Evolutionary conservation across 73 alveolate species (phyloP), one percentile per base, ranked within the genome.

Genomic region (Tetrahymena elliotti): DNA sequence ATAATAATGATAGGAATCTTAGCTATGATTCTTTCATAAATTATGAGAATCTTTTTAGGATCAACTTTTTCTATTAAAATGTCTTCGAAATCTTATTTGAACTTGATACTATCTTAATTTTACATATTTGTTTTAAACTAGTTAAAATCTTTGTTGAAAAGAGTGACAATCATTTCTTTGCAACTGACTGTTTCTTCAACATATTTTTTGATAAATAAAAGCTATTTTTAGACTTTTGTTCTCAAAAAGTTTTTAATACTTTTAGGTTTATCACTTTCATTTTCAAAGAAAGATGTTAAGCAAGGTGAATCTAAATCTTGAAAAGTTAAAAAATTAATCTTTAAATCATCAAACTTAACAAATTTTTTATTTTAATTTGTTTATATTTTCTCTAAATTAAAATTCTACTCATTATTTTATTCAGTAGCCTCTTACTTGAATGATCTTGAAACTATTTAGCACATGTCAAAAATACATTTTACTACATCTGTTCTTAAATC

Each of bases 1-100:
- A 96, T 96, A 41, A 97, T 54, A 52, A 97, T 96, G 27, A 96
- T 96, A 31, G 98, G 99, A 84, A 95, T 93, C n/a, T 93, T 94
- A 94, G 98, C 52, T 93, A 95, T 93, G 4, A 97, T 68, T 94
- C 95, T 97, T 33, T 97, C 94, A 93, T 84, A 95, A 22, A 97
- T 95, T 53, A 83, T 92, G 35, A 53, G 68, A 93, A 94, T 96
- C 33, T 93, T 96, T 84, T 47, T 84, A 84, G 84, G 97, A 34
- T 95, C 96, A 93, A 93, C 98, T 95, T 94, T 40, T 41, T 94
- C 93, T 38, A 41, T n/a, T 2, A 68, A 22, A 12, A n/a, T 68
- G 5, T 68, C n/a, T 24, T 24, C 31, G 6, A 47, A 47, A 5
- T 10, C 82, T 47, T 47, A 4, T 8, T 47, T 13, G 20, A 47